Base-by-base conservation (phyloP, 345 rosid species). In the Melaleuca quinquenervia region DNA sequence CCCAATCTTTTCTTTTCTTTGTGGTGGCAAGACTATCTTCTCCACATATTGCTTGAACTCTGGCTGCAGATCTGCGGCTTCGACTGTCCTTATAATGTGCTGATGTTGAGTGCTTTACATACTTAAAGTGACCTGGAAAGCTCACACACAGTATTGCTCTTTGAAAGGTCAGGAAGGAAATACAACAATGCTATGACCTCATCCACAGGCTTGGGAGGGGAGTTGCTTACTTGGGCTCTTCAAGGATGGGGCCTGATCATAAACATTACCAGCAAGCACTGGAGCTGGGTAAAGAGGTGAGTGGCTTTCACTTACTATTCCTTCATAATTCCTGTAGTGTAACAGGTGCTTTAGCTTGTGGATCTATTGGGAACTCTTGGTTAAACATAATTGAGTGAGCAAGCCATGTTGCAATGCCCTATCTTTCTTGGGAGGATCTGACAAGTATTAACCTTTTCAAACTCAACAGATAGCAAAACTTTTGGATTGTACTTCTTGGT, bases 401-500 rank as follows among this genome's bases (percentile, higher is more conserved):
- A 45, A 82, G 24, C 36, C 21, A 13, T 27, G 24, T 50, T 50
- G 32, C 53, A 51, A 82, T n/a, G 27, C 49, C 50, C 74, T 80
- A 80, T n/a, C n/a, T 18, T 11, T 24, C 56, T 85, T 62, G 20
- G 54, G 32, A 50, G 55, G 41, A 82, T 29, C 29, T 50, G 80
- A 70, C 14, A 7, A 70, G 80, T 8, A 36, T 84, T 76, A 75
- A 11, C 51, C 6, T 80, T 75, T 86, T 84, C 54, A 44, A 48
- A 29, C 52, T 87, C 53, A 84, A 84, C 91, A 97, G 98, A 89
- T 94, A 86, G 99, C 98, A 76, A 91, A 74, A 83, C 96, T 95
- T 78, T 89, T 97, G 92, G 93, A 93, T 84, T 95, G 98, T 87
- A 93, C 99, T 20, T 93, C 98, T 13, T 97, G 99, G 99, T 92